Evolutionary conservation across 2,329 filamentous ascomycete genomes (phyloP).

Genomic region (Colletotrichum tabaci): DNA sequence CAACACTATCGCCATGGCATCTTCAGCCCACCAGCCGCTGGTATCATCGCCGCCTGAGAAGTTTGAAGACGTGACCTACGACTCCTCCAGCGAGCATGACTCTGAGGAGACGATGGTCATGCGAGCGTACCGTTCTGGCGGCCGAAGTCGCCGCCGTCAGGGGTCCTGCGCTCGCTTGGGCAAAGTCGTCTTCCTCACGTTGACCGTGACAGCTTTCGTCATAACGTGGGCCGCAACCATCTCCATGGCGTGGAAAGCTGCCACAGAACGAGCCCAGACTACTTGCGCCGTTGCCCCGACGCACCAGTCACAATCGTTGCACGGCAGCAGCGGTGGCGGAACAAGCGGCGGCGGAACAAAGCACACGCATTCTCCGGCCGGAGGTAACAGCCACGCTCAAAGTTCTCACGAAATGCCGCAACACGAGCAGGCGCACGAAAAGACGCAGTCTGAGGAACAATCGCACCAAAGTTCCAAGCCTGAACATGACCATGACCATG

Average conservation of each 20-base stretch:
- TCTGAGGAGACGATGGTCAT: slow-evolving; percentile 4
- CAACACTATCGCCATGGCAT: background rate
- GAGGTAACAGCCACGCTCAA: background rate
- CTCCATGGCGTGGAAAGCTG: background rate
- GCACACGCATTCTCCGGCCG: background rate
- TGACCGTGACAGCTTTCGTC: background rate
- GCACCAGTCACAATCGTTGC: too few species aligned
- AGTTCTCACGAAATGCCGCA: too few species aligned
- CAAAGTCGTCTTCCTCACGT: background rate
- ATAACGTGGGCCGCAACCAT: background rate
- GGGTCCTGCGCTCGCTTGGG: background rate
- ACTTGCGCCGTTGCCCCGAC: background rate
- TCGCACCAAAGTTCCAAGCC: too few species aligned
- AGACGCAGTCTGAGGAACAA: too few species aligned
- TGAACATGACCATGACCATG: too few species aligned
- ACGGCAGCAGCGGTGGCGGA: too few species aligned
- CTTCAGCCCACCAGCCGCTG: background rate
- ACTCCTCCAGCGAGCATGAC: background rate
- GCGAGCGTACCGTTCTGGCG: background rate
- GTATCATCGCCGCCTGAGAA: background rate
- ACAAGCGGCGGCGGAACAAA: background rate
- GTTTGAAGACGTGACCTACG: background rate
- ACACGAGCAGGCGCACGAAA: too few species aligned
- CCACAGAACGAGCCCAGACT: background rate
- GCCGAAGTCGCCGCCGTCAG: background rate